Percentiles rank a stretch among this genome's conserved stretches.
These are phyloP conservation scores for Sanguinoderma infundibulare DNA, from an alignment of 1,284 basidiomycete genomes.

Conservation along the genomic window DNA sequence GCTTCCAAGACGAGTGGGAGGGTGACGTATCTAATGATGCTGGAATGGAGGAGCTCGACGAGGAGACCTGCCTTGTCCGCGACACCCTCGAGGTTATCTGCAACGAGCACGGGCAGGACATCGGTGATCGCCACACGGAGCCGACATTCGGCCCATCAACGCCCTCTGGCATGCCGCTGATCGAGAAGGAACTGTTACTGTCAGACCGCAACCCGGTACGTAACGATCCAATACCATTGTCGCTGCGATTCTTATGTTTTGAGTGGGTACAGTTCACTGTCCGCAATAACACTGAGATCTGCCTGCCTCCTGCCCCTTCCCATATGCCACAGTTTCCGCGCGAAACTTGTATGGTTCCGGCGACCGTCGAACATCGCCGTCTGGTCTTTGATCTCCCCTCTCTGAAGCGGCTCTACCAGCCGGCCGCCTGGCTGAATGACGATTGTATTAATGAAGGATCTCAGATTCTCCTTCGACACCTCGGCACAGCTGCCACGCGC, in stretches of 20 bases:
- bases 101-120: background rate
- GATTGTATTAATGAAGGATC: background rate
- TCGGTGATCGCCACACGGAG: background rate
- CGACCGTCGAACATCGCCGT: background rate
- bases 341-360: background rate
- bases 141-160: background rate
- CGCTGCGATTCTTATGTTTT: background rate
- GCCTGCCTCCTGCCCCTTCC: background rate
- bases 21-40: background rate
- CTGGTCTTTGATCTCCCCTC: background rate
- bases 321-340: background rate
- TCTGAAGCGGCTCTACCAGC: background rate
- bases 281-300: background rate
- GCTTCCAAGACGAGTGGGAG: background rate
- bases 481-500: background rate
- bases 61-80: background rate
- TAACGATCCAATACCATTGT: background rate
- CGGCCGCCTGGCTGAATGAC: background rate
- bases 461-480: background rate
- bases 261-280: background rate
- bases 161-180: background rate
- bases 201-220: background rate
- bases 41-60: background rate
- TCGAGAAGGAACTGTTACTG: background rate
- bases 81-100: background rate